Percentiles rank a stretch among this genome's conserved stretches.
These are phyloP conservation scores for Debaryomyces singareniensis DNA, from an alignment of 1,139 yeast genomes.

Conservation along the genomic window DNA sequence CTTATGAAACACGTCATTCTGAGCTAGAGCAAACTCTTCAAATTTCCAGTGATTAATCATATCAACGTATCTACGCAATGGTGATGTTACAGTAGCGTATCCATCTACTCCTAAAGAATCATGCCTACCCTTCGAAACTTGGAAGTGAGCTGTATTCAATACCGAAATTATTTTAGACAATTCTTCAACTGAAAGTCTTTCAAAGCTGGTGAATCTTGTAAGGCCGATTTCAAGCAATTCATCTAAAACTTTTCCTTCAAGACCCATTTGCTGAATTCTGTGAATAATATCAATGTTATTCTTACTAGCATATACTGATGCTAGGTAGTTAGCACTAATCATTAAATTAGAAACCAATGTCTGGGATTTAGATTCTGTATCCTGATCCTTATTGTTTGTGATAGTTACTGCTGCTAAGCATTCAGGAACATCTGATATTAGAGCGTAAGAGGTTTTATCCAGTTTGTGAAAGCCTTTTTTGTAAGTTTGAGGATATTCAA, in stretches of 20 bases:
- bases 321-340: constrained; percentile 67
- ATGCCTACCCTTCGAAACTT: constrained; percentile 41
- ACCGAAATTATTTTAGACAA: constrained; percentile 15
- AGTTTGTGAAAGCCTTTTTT: constrained; percentile 3
- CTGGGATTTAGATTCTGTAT: constrained; percentile 33
- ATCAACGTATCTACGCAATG: constrained; percentile 82
- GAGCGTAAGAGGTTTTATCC: constrained; percentile 12
- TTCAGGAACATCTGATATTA: constrained; percentile 4
- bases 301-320: constrained; percentile 45
- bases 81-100: constrained; percentile 83
- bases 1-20: constrained; percentile 5
- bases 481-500: constrained; percentile 4
- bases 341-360: constrained; percentile 72
- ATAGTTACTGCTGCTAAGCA: constrained; percentile 9
- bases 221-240: constrained; percentile 34
- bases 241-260: constrained; percentile 21
- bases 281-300: constrained; percentile 54
- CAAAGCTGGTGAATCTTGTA: constrained; percentile 15
- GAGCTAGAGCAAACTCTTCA: constrained; percentile 18
- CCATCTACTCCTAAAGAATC: constrained; percentile 55
- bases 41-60: constrained; percentile 64
- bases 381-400: constrained; percentile 12
- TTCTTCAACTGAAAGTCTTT: constrained; percentile 12
- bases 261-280: constrained; percentile 29
- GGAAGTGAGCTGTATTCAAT: constrained; percentile 27